These are phyloP conservation scores for Penicillium fuscoglaucum DNA, from an alignment of 2,329 filamentous ascomycete genomes.

Conservation along the genomic window DNA sequence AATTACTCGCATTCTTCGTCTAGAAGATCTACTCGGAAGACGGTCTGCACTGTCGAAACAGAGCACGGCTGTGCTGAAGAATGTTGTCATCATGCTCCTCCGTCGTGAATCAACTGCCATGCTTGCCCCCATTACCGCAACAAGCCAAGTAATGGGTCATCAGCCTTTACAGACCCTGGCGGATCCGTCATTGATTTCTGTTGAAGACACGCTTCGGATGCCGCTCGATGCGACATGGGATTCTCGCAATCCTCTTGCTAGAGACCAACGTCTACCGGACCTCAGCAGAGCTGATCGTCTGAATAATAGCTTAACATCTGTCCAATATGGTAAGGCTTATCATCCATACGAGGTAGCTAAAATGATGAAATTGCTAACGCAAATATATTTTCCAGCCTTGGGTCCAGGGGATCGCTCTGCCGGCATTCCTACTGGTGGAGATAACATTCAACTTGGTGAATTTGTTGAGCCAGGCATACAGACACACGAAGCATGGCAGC, in stretches of 20 bases:
- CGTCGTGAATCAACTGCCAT: constrained; percentile 28
- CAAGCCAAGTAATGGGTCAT: not conserved
- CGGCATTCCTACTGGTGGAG: not conserved
- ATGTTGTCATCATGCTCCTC: constrained; percentile 27
- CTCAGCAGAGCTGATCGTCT: constrained; percentile 17
- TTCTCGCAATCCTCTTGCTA: not conserved
- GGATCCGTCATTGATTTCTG: constrained; percentile 15
- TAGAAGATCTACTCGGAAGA: constrained; percentile 41
- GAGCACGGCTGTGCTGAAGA: constrained; percentile 27
- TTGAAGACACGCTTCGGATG: constrained; percentile 27
- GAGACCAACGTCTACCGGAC: constrained; percentile 13
- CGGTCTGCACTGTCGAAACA: constrained; percentile 40
- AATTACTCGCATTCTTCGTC: constrained; percentile 44
- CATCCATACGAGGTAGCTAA: not conserved
- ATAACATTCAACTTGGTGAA: not conserved
- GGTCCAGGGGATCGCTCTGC: constrained; percentile 12
- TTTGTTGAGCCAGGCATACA: not conserved
- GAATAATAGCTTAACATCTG: constrained; percentile 27
- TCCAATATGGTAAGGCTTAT: constrained; percentile 23
- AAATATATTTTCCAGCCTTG: constrained; percentile 4
- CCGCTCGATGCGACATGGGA: constrained; percentile 20
- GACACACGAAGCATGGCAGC: constrained; percentile 4
- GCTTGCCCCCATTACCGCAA: constrained; percentile 21
- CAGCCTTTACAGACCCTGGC: constrained; percentile 1
- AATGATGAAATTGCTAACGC: not conserved